Evolutionary conservation across 169 alveolate genomes (phyloP).

Genomic region (Plasmodium gonderi): DNA sequence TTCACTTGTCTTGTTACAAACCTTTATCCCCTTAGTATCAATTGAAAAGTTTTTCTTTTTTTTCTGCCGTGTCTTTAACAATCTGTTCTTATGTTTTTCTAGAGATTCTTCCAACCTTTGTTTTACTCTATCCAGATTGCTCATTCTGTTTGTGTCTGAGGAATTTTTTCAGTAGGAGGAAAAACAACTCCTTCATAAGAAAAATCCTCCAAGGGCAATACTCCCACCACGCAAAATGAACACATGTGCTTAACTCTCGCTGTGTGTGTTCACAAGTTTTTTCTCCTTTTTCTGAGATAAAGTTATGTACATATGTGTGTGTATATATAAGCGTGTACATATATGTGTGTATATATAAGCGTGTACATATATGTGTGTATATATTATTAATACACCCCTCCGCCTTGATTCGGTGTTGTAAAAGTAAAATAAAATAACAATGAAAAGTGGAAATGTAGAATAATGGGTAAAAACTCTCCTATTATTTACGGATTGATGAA

Average conservation of each 20-base stretch:
- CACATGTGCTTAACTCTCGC: no score
- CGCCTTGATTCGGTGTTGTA: no score
- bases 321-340: neutral
- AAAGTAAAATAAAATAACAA: no score
- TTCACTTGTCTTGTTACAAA: neutral
- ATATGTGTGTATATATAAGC: neutral
- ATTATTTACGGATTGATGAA: no score
- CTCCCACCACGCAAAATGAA: no score
- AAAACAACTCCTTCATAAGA: neutral
- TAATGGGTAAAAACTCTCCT: no score
- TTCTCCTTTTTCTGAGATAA: no score
- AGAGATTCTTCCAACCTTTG: constrained; percentile 38
- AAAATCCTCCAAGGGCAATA: neutral
- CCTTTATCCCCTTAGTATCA: neutral
- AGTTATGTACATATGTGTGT: neutral
- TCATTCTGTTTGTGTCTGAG: neutral
- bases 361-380: neutral
- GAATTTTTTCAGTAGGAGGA: neutral
- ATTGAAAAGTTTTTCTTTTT: neutral
- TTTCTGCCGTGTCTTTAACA: constrained; percentile 24
- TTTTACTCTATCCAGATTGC: constrained; percentile 29
- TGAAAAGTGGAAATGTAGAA: no score
- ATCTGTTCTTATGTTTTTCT: constrained; percentile 34
- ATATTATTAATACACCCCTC: no score
- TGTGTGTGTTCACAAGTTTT: no score